phyloP scores from a whole-genome alignment of 768 basidiomycete species.

The Phlegmacium glaucopus region DNA sequence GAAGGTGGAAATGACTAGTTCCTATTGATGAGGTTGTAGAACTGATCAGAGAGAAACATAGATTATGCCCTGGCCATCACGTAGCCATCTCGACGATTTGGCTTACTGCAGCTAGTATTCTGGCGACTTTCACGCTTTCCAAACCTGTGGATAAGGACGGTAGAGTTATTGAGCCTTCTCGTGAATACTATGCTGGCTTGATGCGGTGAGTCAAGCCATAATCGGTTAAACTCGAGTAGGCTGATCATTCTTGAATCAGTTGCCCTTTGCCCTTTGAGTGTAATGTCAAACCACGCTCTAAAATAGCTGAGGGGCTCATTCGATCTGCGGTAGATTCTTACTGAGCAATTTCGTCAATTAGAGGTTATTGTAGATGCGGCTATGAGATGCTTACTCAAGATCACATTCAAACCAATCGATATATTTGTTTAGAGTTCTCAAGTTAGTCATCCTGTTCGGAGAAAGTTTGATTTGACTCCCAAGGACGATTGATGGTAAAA shows the following conservation, averaged over 20 bases:
- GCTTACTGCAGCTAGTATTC: constrained; percentile 27
- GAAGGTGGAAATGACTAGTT: constrained; percentile 27
- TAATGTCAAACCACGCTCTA: constrained; percentile 24
- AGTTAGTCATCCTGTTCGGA: not conserved
- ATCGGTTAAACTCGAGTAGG: not conserved
- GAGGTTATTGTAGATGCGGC: no score
- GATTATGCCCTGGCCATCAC: constrained; percentile 34
- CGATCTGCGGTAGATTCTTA: constrained; percentile 10
- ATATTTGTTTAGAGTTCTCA: no score
- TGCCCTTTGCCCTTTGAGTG: constrained; percentile 26
- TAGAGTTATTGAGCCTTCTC: constrained; percentile 12
- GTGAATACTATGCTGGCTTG: constrained; percentile 16
- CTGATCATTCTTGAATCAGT: constrained; percentile 9
- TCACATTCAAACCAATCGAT: no score
- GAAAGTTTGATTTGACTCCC: not conserved
- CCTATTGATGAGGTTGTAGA: not conserved
- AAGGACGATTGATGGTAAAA: not conserved
- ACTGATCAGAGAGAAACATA: constrained; percentile 5
- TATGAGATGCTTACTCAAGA: no score
- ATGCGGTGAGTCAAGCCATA: constrained; percentile 12
- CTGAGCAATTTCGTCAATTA: not conserved
- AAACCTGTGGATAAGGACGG: constrained; percentile 28
- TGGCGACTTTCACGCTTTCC: constrained; percentile 29
- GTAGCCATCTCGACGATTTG: constrained; percentile 25
- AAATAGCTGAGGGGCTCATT: constrained; percentile 14